phyloP scores from a whole-genome alignment of 768 basidiomycete species.

The Mycena kentingensis region DNA sequence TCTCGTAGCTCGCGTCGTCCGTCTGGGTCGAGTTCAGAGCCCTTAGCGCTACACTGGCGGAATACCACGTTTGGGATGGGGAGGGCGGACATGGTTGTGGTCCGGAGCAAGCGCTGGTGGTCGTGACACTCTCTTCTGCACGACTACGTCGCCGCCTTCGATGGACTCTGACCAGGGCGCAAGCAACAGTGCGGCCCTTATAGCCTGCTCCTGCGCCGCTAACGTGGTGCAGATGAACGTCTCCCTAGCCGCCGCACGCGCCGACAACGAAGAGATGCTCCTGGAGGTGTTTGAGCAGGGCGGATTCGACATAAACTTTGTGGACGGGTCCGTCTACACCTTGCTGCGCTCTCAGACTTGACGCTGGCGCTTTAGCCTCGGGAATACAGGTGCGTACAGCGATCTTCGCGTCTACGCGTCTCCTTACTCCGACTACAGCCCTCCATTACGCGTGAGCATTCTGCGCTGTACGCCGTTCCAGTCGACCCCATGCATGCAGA shows the following conservation, averaged over 20 bases:
- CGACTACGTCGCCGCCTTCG: constrained; percentile 7
- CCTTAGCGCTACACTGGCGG: constrained; percentile 6
- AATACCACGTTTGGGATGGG: constrained; percentile 12
- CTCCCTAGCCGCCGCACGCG: constrained; percentile 72
- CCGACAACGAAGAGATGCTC: constrained; percentile 71
- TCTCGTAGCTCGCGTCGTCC: constrained; percentile 33
- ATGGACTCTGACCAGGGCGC: constrained; percentile 30
- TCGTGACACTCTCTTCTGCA: not conserved
- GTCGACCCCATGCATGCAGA: constrained; percentile 33
- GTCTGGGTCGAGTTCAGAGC: constrained; percentile 25
- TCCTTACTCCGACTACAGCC: constrained; percentile 39
- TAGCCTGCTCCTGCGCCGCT: not conserved
- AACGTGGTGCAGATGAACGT: constrained; percentile 56
- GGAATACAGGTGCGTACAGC: constrained; percentile 69
- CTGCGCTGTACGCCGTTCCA: not conserved
- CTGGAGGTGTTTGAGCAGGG: constrained; percentile 59
- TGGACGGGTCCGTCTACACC: constrained; percentile 62
- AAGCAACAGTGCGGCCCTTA: constrained; percentile 33
- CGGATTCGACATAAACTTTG: constrained; percentile 72
- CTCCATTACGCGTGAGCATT: constrained; percentile 69
- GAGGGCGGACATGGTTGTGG: constrained; percentile 12
- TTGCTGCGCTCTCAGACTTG: constrained; percentile 11
- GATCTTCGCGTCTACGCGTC: not conserved
- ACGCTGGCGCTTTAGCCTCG: constrained; percentile 48
- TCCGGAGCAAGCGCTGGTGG: constrained; percentile 11